A percentile compares a stretch with the other conserved stretches of the same genome.
phyloP scores from a whole-genome alignment of 139 green algal species.

The Ulvella scutata region DNA sequence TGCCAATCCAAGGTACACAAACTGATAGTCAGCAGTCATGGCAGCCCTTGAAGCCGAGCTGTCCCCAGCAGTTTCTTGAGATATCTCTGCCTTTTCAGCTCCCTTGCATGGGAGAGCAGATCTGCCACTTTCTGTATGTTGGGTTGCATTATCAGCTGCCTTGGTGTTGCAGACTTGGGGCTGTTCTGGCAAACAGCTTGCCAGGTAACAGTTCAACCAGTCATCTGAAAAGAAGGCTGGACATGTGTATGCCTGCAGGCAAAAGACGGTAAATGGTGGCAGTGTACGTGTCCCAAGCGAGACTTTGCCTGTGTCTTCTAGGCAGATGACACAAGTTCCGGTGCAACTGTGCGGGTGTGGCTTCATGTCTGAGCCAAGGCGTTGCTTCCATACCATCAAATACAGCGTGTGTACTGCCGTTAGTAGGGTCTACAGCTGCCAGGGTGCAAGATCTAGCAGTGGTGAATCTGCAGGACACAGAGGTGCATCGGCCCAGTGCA shows the following conservation, averaged over 20 bases:
- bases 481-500: no score
- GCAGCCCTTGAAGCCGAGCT: not conserved
- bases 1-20: conserved; percentile 69
- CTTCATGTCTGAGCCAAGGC: no score
- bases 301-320: no score
- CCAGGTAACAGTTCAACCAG: conserved; percentile 84
- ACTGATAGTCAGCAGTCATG: conserved; percentile 48
- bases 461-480: no score
- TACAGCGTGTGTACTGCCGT: no score
- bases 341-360: no score
- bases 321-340: no score
- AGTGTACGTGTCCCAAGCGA: not conserved
- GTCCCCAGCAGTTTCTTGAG: conserved; percentile 2
- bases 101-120: not conserved
- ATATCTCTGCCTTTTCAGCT: not conserved
- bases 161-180: not conserved
- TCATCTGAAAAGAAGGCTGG: conserved; percentile 61
- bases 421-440: no score
- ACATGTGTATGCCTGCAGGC: conserved; percentile 34
- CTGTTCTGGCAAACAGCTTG: not conserved
- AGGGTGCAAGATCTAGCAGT: no score
- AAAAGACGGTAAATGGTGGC: not conserved
- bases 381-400: no score
- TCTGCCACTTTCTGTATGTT: not conserved
- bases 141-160: not conserved